Base-by-base conservation (phyloP, 2,329 filamentous ascomycete species). In the Septoria linicola region DNA sequence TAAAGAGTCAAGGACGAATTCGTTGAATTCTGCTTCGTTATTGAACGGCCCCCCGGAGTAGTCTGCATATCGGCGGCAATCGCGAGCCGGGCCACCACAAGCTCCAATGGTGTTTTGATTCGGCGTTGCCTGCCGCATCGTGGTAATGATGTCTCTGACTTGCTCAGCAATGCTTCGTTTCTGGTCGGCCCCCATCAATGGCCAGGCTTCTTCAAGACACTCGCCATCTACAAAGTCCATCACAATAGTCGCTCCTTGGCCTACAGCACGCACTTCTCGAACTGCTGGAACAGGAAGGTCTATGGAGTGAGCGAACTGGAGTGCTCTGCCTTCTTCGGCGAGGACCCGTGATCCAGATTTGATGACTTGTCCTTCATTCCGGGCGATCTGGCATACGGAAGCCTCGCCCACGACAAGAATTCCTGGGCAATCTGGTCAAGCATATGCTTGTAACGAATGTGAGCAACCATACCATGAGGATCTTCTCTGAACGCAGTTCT, bases 11-110 rank as follows among this genome's bases (percentile, higher is more conserved):
- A 57, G 32, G 6, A 53, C 25, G 17, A 55, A 57, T 4, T 32
- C 35, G 25, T 60, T 56, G 53, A 57, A 58, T 7, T 51, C 51
- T 34, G 46, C 44, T 50, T 59, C 53, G 19, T n/a, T 46, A 4
- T 41, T 27, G 31, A 54, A 57, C 8, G 54, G 54, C 7, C 51
- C 47, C n/a, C 55, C 48, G 21, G 14, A 17, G 48, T 52, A 55
- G n/a, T 49, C 37, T 3, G 14, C 14, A 30, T 27, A 39, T 21
- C 27, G 27, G n/a, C 44, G 40, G 10, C 45, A 49, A 31, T 51
- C 54, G 14, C 25, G 50, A 11, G 30, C 40, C 7, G 43, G 45
- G 23, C 39, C 35, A 14, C 35, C 49, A 20, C 30, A 43, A 31
- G 50, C 50, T 20, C 47, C 42, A 17, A 52, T 59, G n/a, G 8